Percentiles rank a stretch among this genome's conserved stretches.
Conservation (phyloP, 305 asterid genomes). For the Fraxinus platypoda region DNA sequence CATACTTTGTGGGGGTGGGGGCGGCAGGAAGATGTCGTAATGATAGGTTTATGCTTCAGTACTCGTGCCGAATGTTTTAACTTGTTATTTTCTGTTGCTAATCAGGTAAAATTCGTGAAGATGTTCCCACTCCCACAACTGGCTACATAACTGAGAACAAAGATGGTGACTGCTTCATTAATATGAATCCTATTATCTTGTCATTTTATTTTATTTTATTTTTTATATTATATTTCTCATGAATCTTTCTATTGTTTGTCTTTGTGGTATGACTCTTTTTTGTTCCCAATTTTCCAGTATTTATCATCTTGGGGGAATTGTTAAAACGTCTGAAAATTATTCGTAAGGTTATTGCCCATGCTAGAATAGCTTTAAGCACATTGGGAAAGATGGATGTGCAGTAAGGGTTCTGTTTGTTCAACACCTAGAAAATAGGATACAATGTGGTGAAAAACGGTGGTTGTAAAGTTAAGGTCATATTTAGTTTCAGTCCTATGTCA, state of each 20-base stretch:
- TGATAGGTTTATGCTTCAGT: conserved; percentile 9
- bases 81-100: not conserved
- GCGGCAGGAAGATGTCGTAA: not conserved
- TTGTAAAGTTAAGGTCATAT: not conserved
- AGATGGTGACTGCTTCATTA: conserved; percentile 43
- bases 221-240: not conserved
- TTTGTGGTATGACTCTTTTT: not conserved
- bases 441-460: not conserved
- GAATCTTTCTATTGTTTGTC: not conserved
- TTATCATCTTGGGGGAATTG: not conserved
- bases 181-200: conserved; percentile 6
- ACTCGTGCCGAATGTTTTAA: not conserved
- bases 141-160: conserved; percentile 38
- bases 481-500: not conserved
- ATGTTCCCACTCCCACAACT: conserved; percentile 34
- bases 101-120: conserved; percentile 44
- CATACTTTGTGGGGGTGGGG: not conserved
- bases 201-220: not conserved
- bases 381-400: not conserved
- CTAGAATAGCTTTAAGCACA: not conserved
- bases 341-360: not conserved
- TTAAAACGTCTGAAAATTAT: not conserved
- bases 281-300: not conserved
- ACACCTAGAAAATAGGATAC: not conserved
- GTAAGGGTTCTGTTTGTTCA: not conserved